Evolutionary conservation across 2,329 filamentous ascomycete species (phyloP).

Genomic region (Colletotrichum kahawae): DNA sequence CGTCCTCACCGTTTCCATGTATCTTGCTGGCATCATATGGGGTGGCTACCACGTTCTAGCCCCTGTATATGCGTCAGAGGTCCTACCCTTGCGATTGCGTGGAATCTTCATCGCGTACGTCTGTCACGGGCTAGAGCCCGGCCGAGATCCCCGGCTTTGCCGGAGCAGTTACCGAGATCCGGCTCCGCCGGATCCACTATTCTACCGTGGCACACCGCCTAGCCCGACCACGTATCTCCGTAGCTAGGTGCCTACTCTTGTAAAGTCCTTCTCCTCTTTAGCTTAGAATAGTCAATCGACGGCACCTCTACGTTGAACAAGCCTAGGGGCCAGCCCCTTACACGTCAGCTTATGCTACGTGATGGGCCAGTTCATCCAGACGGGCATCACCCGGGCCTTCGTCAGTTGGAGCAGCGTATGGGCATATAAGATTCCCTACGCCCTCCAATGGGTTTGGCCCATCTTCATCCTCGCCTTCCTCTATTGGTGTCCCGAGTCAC

Average conservation of each 20-base stretch:
- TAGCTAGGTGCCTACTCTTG: no score
- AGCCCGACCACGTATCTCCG: no score
- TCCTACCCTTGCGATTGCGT: conserved; percentile 42
- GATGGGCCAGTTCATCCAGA: conserved; percentile 43
- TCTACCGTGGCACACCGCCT: no score
- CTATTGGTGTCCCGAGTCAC: not conserved
- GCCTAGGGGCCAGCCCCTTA: no score
- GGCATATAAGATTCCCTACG: conserved; percentile 52
- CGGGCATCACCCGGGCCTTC: conserved; percentile 41
- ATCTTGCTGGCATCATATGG: not conserved
- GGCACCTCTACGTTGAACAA: no score
- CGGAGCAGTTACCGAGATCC: no score
- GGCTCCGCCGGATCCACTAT: no score
- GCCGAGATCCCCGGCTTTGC: no score
- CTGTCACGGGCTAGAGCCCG: no score
- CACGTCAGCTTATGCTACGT: conserved; percentile 48
- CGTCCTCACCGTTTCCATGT: not conserved
- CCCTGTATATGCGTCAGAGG: conserved; percentile 52
- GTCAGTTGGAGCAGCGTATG: conserved; percentile 38
- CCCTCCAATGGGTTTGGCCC: conserved; percentile 54
- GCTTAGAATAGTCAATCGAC: no score
- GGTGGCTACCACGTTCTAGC: conserved; percentile 22
- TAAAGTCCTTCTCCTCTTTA: no score
- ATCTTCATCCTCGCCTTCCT: conserved; percentile 27
- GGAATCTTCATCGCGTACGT: conserved; percentile 48